These are phyloP conservation scores for Pythium aphanidermatum DNA, from an alignment of 352 stramenopile genomes.

Conservation along the genomic window DNA sequence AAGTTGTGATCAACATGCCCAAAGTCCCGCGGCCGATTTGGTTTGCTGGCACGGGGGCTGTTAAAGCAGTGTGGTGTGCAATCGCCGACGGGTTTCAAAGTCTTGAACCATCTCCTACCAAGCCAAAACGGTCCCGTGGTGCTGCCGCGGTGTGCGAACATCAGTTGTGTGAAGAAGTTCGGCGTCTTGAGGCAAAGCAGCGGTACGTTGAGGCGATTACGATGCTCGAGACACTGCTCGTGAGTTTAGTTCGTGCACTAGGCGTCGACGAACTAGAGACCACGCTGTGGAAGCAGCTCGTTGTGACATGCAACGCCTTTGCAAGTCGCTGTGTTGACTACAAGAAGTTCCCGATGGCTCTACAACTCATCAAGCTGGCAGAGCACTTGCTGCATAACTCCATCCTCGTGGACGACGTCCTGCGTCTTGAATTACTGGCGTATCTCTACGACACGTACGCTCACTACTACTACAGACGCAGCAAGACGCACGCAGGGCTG, in stretches of 20 bases:
- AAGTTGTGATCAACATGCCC: slow-evolving; percentile 76
- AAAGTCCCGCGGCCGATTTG: slow-evolving; percentile 77
- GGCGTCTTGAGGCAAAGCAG: slow-evolving; percentile 69
- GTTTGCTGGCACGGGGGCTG: slow-evolving; percentile 73
- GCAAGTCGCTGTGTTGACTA: slow-evolving; percentile 80
- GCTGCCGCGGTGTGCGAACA: slow-evolving; percentile 42
- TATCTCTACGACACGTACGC: slow-evolving; percentile 86
- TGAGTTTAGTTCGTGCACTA: slow-evolving; percentile 52
- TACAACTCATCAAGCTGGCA: slow-evolving; percentile 83
- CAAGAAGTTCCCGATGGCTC: slow-evolving; percentile 61
- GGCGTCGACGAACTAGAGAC: slow-evolving; percentile 45
- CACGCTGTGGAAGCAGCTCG: slow-evolving; percentile 88
- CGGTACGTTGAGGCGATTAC: slow-evolving; percentile 77
- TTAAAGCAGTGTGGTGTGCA: slow-evolving; percentile 80
- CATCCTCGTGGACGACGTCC: slow-evolving; percentile 40
- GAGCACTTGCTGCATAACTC: slow-evolving; percentile 73
- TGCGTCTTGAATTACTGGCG: slow-evolving; percentile 66
- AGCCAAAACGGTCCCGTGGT: neutral
- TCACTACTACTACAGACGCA: slow-evolving; percentile 87
- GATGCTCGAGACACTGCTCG: slow-evolving; percentile 68
- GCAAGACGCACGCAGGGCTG: slow-evolving; percentile 75
- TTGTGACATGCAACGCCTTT: slow-evolving; percentile 89
- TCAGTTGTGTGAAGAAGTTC: slow-evolving; percentile 69
- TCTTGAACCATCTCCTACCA: slow-evolving; percentile 13
- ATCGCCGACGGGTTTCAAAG: slow-evolving; percentile 47